Percentiles rank a stretch among this genome's conserved stretches.
Conservation (phyloP, 2,329 filamentous ascomycete species). For the Pseudogymnoascus sp. region DNA sequence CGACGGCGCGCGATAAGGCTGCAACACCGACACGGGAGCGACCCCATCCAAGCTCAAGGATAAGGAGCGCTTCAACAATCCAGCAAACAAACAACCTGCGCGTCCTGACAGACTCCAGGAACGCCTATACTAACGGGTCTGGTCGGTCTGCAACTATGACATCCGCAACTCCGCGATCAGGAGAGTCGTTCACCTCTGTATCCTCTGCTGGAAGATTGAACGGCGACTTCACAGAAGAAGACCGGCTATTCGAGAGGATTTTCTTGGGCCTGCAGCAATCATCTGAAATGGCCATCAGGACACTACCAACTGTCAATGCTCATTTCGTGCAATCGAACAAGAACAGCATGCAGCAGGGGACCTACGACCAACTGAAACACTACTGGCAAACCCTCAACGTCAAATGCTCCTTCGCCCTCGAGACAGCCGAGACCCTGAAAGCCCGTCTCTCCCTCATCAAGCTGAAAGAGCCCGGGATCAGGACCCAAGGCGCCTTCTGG, state of each 20-base stretch:
- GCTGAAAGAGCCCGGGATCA: constrained; percentile 71
- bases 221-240: constrained; percentile 64
- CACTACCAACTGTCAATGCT: constrained; percentile 59
- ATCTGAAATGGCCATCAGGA: constrained; percentile 63
- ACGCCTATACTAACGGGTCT: constrained; percentile 42
- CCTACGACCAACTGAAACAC: constrained; percentile 50
- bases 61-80: constrained; percentile 27
- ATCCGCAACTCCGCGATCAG: constrained; percentile 66
- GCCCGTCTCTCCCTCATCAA: constrained; percentile 69
- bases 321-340: constrained; percentile 51
- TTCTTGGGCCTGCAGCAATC: constrained; percentile 68
- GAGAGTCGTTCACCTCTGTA: constrained; percentile 59
- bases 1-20: constrained; percentile 44
- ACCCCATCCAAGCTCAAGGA: constrained; percentile 28
- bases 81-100: constrained; percentile 32
- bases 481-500: constrained; percentile 56
- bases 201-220: constrained; percentile 28
- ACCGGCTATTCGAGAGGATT: constrained; percentile 73
- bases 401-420: constrained; percentile 61
- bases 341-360: constrained; percentile 51
- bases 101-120: constrained; percentile 47
- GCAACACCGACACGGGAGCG: constrained; percentile 46
- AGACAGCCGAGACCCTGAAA: constrained; percentile 66
- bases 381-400: constrained; percentile 64
- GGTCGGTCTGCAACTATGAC: constrained; percentile 42